phyloP scores from a whole-genome alignment of 805 yeast genomes.

The Kodamaea sagamina region DNA sequence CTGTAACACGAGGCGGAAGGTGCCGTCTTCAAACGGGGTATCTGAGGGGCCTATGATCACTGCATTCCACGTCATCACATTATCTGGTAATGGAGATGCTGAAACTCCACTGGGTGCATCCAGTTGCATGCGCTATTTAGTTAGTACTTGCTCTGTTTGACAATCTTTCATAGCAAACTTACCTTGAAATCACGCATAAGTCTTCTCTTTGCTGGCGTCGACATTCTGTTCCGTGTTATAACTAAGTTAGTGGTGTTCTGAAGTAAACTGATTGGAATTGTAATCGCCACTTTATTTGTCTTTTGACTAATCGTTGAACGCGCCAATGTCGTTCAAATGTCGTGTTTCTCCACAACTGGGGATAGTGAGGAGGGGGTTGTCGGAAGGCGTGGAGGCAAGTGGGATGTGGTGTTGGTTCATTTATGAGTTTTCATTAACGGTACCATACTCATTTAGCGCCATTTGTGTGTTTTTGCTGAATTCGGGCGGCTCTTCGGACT shows the following conservation, averaged over 20 bases:
- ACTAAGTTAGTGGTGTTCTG: too few relatives aligned
- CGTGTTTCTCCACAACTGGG: too few relatives aligned
- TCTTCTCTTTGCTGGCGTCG: slow-evolving; percentile 98
- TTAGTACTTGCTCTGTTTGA: slow-evolving; percentile 18
- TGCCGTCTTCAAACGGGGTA: slow-evolving; percentile 98
- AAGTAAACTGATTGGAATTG: too few relatives aligned
- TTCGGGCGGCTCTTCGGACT: too few relatives aligned
- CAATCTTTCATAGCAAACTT: slow-evolving; percentile 26
- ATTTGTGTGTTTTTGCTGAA: background rate
- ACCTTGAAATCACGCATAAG: slow-evolving; percentile 97
- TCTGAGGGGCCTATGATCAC: slow-evolving; percentile 97
- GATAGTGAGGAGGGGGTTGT: background rate
- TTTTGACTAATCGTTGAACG: slow-evolving; percentile 1
- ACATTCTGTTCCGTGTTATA: slow-evolving; percentile 52
- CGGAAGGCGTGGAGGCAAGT: slow-evolving; percentile 1
- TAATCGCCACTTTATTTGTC: slow-evolving; percentile 12
- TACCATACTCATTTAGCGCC: too few relatives aligned
- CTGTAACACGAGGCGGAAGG: slow-evolving; percentile 80
- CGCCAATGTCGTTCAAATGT: background rate
- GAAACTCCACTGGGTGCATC: slow-evolving; percentile 98
- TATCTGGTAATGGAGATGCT: slow-evolving; percentile 95
- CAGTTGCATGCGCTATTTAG: slow-evolving; percentile 80
- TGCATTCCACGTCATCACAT: slow-evolving; percentile 96
- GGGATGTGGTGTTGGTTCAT: background rate
- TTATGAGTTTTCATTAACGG: too few relatives aligned